phyloP scores from a whole-genome alignment of 331 rosid genomes.

The Telfairia occidentalis region DNA sequence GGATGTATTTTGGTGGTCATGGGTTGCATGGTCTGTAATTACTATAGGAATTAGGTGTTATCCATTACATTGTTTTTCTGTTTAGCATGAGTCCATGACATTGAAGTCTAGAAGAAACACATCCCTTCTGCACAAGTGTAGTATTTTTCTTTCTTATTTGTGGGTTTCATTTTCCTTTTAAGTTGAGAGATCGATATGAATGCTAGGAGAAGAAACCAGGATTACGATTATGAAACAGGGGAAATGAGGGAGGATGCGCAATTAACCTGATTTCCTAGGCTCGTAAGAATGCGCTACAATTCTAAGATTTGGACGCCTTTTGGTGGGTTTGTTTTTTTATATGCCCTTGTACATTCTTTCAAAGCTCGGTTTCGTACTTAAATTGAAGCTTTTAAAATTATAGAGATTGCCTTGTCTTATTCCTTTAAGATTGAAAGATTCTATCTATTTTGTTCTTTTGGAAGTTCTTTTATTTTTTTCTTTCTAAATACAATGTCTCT shows the following conservation, averaged over 20 bases:
- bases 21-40: not conserved
- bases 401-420: too few species aligned
- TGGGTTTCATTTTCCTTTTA: not conserved
- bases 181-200: not conserved
- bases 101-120: not conserved
- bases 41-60: not conserved
- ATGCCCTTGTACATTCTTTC: too few species aligned
- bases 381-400: too few species aligned
- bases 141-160: not conserved
- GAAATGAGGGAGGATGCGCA: not conserved
- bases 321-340: too few species aligned
- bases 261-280: not conserved
- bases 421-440: too few species aligned
- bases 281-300: not conserved
- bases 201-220: not conserved
- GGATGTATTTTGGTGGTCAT: not conserved
- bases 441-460: too few species aligned
- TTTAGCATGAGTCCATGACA: not conserved
- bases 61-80: not conserved
- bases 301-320: too few species aligned
- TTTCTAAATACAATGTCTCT: too few species aligned
- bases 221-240: not conserved
- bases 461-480: too few species aligned
- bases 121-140: not conserved
- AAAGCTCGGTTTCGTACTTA: too few species aligned